Evolutionary conservation across 148 eudicot species (phyloP), one percentile per base, ranked within the genome.

Genomic region (Cornus florida): DNA sequence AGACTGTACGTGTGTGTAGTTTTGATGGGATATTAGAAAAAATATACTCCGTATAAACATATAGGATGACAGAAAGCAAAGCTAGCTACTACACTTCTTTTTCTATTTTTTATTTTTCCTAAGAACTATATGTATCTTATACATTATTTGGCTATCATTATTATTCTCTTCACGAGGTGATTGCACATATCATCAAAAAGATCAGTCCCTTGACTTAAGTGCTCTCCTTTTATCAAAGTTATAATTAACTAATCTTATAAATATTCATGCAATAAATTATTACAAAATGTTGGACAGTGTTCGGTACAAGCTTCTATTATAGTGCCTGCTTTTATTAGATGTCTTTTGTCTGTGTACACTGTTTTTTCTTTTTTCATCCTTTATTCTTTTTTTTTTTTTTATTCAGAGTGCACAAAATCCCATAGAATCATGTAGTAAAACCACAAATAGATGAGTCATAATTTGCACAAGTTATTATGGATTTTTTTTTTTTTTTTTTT

Each of bases 81-180:
- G 22, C 10, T 39, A 39, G 10, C 11, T 64, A 69, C n/a, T 8
- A 23, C 77, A 41, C 78, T 41, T 75, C 67, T 23, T 9, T 38
- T 41, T 12, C 57, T 50, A 12, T 50, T 50, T 39, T 9, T 2
- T 50, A 8, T 65, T 64, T 65, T 24, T 48, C 22, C 23, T 66
- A 46, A 48, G 32, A 75, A 22, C 69, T 65, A 16, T 75, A 64
- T 64, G 35, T 65, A 65, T 50, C 23, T 75, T 56, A 69, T 39
- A 28, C 28, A 28, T 28, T 4, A 19, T 24, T 67, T 11, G 3
- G 0, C 43, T 50, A 50, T 53, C 1, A 23, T 64, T 75, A 70
- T 77, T 82, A 71, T 81, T 86, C 78, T 83, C 79, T 69, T 82
- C 85, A 82, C 82, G 85, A 86, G 87, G 85, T 74, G 71, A 75